Conservation (phyloP, 352 stramenopile species). For the Pythium guiyangense region DNA sequence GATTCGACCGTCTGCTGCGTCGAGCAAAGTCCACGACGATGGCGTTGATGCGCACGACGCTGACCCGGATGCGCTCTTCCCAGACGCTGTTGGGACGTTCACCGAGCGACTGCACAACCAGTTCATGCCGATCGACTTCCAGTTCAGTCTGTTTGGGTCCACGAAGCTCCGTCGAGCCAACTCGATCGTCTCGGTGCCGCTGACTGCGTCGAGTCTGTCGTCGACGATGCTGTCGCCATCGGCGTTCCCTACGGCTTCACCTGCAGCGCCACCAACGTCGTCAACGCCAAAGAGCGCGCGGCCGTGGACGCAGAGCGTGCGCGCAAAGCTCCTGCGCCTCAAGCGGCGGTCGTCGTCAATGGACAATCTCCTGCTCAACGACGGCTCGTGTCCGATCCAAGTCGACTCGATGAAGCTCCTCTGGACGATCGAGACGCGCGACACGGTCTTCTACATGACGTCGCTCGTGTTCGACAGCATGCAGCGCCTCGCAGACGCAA, state of each 20-base stretch:
- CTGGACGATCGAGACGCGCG: conserved; percentile 74
- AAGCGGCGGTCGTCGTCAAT: conserved; percentile 65
- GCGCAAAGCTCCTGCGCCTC: conserved; percentile 40
- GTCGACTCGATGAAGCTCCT: conserved; percentile 77
- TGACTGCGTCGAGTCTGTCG: not conserved
- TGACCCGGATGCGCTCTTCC: conserved; percentile 24
- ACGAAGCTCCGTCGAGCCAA: conserved; percentile 21
- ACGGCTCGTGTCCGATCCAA: conserved; percentile 74
- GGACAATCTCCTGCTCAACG: conserved; percentile 67
- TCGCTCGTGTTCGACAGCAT: conserved; percentile 49
- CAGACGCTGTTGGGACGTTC: conserved; percentile 14
- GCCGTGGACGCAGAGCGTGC: conserved; percentile 51
- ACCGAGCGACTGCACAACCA: conserved; percentile 42
- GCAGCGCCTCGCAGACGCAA: conserved; percentile 35
- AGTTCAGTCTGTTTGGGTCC: conserved; percentile 24
- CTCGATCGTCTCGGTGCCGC: conserved; percentile 12
- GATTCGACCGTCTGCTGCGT: conserved; percentile 8
- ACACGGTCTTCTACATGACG: conserved; percentile 70
- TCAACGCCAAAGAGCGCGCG: conserved; percentile 33
- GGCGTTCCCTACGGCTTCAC: too few species aligned
- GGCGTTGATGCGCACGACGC: conserved; percentile 16
- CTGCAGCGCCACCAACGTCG: too few species aligned
- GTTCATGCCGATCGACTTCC: conserved; percentile 45
- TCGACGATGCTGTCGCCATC: not conserved
- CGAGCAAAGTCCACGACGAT: conserved; percentile 1